These are phyloP conservation scores for Cucurbita argyrosperma DNA, from an alignment of 306 rosid species.

Conservation along the genomic window DNA sequence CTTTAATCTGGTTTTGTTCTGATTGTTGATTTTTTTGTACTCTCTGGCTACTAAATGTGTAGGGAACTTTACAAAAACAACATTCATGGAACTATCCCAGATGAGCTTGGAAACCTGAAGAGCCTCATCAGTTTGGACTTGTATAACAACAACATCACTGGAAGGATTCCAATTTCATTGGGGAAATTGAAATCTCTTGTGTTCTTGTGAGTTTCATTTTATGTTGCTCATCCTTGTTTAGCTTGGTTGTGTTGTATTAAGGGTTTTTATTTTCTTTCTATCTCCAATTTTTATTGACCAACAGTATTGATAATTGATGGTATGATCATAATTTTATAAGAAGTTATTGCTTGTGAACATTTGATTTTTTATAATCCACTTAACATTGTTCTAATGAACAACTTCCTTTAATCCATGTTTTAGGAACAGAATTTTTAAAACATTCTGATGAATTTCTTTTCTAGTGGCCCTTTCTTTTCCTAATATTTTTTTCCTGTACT, in stretches of 20 bases:
- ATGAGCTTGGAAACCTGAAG: slow-evolving; percentile 70
- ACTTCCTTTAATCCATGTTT: neutral
- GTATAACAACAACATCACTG: slow-evolving; percentile 79
- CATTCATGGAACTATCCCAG: slow-evolving; percentile 80
- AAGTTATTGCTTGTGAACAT: neutral
- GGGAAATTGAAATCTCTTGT: slow-evolving; percentile 82
- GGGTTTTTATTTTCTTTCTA: neutral
- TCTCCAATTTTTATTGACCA: neutral
- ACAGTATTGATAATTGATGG: neutral
- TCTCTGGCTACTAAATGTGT: neutral
- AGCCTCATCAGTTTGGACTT: slow-evolving; percentile 86
- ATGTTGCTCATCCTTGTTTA: neutral
- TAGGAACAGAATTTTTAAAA: neutral
- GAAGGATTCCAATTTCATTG: slow-evolving; percentile 58
- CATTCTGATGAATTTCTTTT: neutral
- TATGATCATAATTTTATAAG: neutral
- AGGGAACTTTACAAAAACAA: slow-evolving; percentile 92
- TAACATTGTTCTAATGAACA: neutral
- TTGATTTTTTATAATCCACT: neutral
- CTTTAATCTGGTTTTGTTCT: neutral
- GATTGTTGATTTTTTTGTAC: neutral
- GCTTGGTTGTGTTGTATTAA: neutral
- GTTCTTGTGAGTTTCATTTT: slow-evolving; percentile 62
- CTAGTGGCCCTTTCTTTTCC: neutral
- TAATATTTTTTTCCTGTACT: neutral